Percentiles rank a stretch among this genome's conserved stretches.
Conservation (phyloP, 768 basidiomycete species). For the Phallus indusiatus region DNA sequence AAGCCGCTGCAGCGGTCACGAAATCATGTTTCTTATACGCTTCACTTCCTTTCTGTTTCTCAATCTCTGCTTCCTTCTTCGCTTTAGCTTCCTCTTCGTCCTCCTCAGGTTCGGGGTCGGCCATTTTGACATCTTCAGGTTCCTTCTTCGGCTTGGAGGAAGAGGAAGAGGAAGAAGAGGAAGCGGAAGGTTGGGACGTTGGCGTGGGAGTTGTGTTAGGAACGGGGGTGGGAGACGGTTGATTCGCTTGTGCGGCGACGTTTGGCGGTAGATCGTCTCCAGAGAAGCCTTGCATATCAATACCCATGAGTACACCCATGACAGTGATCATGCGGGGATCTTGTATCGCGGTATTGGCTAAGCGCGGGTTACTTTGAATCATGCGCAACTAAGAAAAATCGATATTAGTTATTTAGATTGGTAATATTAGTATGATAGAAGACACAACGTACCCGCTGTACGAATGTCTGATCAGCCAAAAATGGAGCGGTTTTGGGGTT, state of each 20-base stretch:
- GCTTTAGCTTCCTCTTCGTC: slow-evolving; percentile 62
- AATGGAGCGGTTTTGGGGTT: slow-evolving; percentile 83
- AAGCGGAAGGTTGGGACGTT: slow-evolving; percentile 31
- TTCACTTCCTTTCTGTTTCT: slow-evolving; percentile 69
- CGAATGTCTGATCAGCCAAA: slow-evolving; percentile 74
- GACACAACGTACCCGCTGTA: slow-evolving; percentile 43
- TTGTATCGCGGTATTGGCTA: slow-evolving; percentile 51
- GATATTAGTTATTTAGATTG: slow-evolving; percentile 2
- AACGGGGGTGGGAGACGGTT: slow-evolving; percentile 26
- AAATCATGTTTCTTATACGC: slow-evolving; percentile 86
- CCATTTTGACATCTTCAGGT: slow-evolving; percentile 55
- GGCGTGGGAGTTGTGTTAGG: slow-evolving; percentile 25
- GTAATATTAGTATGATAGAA: neutral
- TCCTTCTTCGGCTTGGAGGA: slow-evolving; percentile 28
- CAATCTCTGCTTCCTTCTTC: slow-evolving; percentile 69
- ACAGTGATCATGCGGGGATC: slow-evolving; percentile 95
- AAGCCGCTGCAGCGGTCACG: slow-evolving; percentile 62
- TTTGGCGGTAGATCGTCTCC: slow-evolving; percentile 69
- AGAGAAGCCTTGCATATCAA: slow-evolving; percentile 82
- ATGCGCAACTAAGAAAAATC: slow-evolving; percentile 38
- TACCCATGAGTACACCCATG: slow-evolving; percentile 84
- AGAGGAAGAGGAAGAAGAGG: too few species aligned
- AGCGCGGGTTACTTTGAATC: slow-evolving; percentile 58
- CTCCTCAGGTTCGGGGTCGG: slow-evolving; percentile 32
- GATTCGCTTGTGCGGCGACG: slow-evolving; percentile 21